A percentile compares a stretch with the other conserved stretches of the same genome.
phyloP scores from a whole-genome alignment of 345 rosid genomes.

The Lenwebbia sp. region DNA sequence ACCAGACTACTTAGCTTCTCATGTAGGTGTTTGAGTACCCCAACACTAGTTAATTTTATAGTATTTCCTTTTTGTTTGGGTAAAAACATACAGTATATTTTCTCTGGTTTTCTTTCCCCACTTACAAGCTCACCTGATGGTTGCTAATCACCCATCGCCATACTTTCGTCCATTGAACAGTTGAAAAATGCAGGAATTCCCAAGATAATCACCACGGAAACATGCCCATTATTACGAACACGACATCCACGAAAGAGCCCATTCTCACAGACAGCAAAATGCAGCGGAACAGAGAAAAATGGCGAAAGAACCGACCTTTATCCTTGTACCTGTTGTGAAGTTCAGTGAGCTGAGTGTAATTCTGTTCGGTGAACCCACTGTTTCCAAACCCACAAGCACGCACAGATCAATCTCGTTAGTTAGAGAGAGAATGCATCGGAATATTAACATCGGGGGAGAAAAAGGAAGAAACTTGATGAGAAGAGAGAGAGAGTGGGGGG shows the following conservation, averaged over 20 bases:
- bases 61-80: not conserved
- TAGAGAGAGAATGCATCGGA: not conserved
- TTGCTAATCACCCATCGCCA: not conserved
- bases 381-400: not conserved
- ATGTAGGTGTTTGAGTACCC: not conserved
- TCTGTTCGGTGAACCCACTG: constrained; percentile 73
- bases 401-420: not conserved
- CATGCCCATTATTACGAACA: not conserved
- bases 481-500: not conserved
- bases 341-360: constrained; percentile 74
- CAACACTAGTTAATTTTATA: not conserved
- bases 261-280: not conserved
- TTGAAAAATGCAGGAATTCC: not conserved
- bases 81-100: not conserved
- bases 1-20: not conserved
- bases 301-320: constrained; percentile 31
- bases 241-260: not conserved
- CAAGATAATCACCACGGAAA: not conserved
- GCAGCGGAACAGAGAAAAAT: not conserved
- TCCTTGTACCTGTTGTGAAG: constrained; percentile 61
- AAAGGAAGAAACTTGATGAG: not conserved
- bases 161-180: not conserved
- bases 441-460: too few relatives aligned
- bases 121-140: not conserved
- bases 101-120: not conserved